A percentile compares a stretch with the other conserved stretches of the same genome.
Conservation (phyloP, 352 stramenopile genomes). For the Phytopythium delawarense region DNA sequence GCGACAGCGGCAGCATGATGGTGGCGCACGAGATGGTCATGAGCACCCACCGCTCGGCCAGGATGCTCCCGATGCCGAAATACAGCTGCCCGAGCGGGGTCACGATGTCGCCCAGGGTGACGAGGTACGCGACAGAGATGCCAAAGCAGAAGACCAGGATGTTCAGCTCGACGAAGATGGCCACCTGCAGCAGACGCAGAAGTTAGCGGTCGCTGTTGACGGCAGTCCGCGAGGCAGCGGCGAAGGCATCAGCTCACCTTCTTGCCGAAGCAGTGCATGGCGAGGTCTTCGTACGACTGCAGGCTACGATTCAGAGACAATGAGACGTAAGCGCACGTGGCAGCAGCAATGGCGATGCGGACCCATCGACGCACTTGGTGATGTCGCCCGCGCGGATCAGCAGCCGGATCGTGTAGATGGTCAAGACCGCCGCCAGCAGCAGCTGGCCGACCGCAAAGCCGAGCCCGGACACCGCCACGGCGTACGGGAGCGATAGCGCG, state of each 20-base stretch:
- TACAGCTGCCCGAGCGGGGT: constrained; percentile 70
- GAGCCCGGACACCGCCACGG: constrained; percentile 73
- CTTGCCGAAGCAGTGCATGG: constrained; percentile 79
- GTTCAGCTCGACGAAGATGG: constrained; percentile 83
- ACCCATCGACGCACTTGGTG: constrained; percentile 48
- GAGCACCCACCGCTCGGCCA: constrained; percentile 70
- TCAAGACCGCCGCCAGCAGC: constrained; percentile 60
- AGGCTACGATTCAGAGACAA: constrained; percentile 32
- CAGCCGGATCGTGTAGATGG: constrained; percentile 80
- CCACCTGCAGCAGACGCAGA: constrained; percentile 23
- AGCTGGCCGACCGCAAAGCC: constrained; percentile 74
- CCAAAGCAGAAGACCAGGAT: constrained; percentile 87
- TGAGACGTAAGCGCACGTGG: constrained; percentile 2
- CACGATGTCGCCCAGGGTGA: constrained; percentile 80
- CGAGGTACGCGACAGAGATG: constrained; percentile 80
- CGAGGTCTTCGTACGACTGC: constrained; percentile 85
- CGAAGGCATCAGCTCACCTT: constrained; percentile 23
- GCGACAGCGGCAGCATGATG: constrained; percentile 82
- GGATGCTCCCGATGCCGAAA: constrained; percentile 53
- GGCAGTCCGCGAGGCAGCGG: not conserved
- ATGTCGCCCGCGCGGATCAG: constrained; percentile 75
- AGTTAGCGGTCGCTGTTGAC: not conserved
- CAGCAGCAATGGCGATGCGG: not conserved
- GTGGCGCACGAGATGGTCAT: constrained; percentile 71
- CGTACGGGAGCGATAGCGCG: constrained; percentile 75